Base-by-base conservation (phyloP, 1,284 basidiomycete species). In the Anthracocystis walkeri region DNA sequence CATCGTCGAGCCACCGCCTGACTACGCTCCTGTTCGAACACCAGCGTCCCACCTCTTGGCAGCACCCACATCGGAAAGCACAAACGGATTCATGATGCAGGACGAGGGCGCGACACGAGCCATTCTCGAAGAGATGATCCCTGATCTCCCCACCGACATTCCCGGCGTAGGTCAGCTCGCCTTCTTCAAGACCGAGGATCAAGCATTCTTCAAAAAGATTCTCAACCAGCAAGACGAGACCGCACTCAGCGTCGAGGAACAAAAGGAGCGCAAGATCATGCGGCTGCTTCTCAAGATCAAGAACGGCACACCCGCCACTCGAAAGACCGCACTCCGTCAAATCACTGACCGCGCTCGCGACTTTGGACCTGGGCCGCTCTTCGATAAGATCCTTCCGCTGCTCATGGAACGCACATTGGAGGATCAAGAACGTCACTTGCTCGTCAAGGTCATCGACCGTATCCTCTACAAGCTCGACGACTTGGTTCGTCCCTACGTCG, bases 201-300 rank as follows among this genome's bases (percentile, higher is more conserved):
- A 95, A 5, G 91, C 95, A 84, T 99, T 98, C 87, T 99, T 99
- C 80, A 92, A 94, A 64, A 97, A 97, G 87, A 97, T 99, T 70
- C 87, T 97, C 54, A 94, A 93, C 79, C 93, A 96, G 85, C 93
- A 95, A 81, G 94, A 97, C 86, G 93, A 97, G 87, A 78, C 81
- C 31, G 82, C 72, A n/a, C 88, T 98, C 55, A 90, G 93, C 1
- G 91, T 95, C n/a, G 97, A 99, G 58, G 97, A 99, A 87, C 92
- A 98, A 89, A 99, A 99, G 87, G 97, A 99, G 87, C 91, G 95
- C 83, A 98, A 98, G 87, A 99, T 99, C 82, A 98, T 99, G 95
- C 92, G 95, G n/a, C 87, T 99, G n/a, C 88, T 99, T 51, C 90
- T 99, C 81, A 99, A 99, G 87, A 99, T 99, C 87, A 99, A 99